Evolutionary conservation across 192 early-diverging fungal genomes (phyloP), one percentile per base, ranked within the genome.

Genomic region (Coemansia reversa): DNA sequence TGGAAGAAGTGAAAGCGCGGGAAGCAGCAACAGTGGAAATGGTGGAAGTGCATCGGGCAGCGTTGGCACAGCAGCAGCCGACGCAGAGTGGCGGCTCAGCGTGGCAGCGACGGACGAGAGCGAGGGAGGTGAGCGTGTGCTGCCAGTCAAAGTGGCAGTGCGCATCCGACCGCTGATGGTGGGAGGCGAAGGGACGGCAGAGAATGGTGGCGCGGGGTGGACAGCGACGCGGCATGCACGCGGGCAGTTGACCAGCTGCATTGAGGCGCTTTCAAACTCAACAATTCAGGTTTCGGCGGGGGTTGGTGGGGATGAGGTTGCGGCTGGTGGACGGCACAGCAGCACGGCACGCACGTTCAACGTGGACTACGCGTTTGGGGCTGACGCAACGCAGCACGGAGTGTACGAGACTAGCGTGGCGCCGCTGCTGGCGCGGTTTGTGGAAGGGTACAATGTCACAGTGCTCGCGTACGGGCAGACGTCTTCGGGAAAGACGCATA

Each of bases 401-500:
- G 79, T 95, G 25, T 95, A 84, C 68, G 79, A 84, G 19, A 29
- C 69, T 1, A 74, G 78, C n/a, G 81, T 86, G 2, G 67, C 58
- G 2, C 84, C 76, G 18, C 76, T 91, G 65, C 53, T 85, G 30
- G 61, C 28, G 33, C 76, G 82, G 52, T 89, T 90, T 63, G 68
- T 90, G 30, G 85, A 90, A 82, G 96, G 96, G 19, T 95, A 92
- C 69, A 98, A 97, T 79, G 91, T 90, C 24, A 97, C 96, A 0
- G 89, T 98, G 39, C 83, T 98, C 54, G 96, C 96, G 42, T 91
- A 92, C n/a, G n/a, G n/a, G n/a, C n/a, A n/a, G n/a, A n/a, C n/a
- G n/a, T n/a, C n/a, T n/a, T n/a, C n/a, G n/a, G 96, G 96, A 55
- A 98, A 98, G 76, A 97, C 96, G 12, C 91, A 89, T 69, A 98